These are phyloP conservation scores for Talaromyces sp. DNA, from an alignment of 2,329 filamentous ascomycete genomes.

Conservation along the genomic window DNA sequence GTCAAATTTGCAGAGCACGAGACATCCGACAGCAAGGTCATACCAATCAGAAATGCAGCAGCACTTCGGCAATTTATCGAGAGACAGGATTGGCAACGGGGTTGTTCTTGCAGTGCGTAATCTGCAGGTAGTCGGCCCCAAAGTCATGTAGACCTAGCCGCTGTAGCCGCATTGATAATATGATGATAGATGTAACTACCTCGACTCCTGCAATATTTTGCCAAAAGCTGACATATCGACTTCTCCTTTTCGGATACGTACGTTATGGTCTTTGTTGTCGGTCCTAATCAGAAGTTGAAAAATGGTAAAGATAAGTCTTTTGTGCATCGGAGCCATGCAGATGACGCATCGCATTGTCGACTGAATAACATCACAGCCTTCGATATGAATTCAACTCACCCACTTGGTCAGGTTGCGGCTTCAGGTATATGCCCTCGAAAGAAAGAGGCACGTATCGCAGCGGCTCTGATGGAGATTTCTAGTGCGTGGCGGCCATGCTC, in stretches of 20 bases:
- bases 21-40: background rate
- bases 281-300: background rate
- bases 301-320: background rate
- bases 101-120: background rate
- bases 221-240: background rate
- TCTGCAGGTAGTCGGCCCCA: background rate
- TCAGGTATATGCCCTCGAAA: background rate
- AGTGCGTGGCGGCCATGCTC: constrained; percentile 1
- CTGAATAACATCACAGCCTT: background rate
- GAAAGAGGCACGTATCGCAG: background rate
- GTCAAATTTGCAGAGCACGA: constrained; percentile 7
- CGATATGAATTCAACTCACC: background rate
- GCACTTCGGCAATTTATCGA: background rate
- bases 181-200: too few relatives aligned
- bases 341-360: background rate
- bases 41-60: background rate
- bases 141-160: constrained; percentile 3
- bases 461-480: background rate
- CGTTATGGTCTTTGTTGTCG: background rate
- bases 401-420: background rate
- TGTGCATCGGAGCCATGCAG: background rate
- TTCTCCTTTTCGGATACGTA: background rate
- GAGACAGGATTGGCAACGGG: background rate
- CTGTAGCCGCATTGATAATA: constrained; percentile 16
- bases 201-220: background rate